Evolutionary conservation across 75 land plant species (phyloP), one percentile per base, ranked within the genome.

Genomic region (Pinus taeda): DNA sequence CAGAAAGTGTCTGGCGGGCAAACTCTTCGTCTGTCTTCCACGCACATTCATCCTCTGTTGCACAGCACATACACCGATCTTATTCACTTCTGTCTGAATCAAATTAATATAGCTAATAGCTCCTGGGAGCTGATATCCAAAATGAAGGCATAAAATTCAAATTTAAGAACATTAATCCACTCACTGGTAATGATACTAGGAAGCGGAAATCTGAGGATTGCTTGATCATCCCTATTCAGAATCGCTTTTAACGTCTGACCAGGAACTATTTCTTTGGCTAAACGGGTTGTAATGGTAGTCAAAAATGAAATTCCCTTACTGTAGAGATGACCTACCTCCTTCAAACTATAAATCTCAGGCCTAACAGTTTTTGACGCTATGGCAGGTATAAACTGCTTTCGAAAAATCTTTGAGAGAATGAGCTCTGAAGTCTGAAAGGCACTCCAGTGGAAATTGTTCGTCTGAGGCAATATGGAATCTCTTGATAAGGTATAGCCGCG

Each of bases 21-120:
- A 79, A 85, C 76, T 85, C 87, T 21, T 73, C 57, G 59, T 85
- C 85, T 26, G 49, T 55, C 20, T 3, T 45, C 87, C 87, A 85
- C 2, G 74, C 85, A 6, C 21, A 4, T 0, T 79, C 78, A 62
- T 77, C 69, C 7, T n/a, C 87, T 76, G 18, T 33, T 33, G 8
- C 60, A 70, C 33, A 42, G 3, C n/a, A n/a, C n/a, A n/a, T n/a
- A 6, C 9, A 55, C 15, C n/a, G n/a, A n/a, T n/a, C n/a, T 2
- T 3, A 29, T 29, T 29, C 14, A 36, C 3, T 3, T 29, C 3
- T 11, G 3, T 0, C 4, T 2, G 15, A 3, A 61, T 30, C 9
- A 45, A n/a, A n/a, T n/a, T n/a, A 60, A 60, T 1, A 33, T 3
- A 2, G 42, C 1, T 63, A 8, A 24, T 12, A 9, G 24, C n/a